phyloP scores from a whole-genome alignment of 2,329 filamentous ascomycete species.

The Clonostachys solani region DNA sequence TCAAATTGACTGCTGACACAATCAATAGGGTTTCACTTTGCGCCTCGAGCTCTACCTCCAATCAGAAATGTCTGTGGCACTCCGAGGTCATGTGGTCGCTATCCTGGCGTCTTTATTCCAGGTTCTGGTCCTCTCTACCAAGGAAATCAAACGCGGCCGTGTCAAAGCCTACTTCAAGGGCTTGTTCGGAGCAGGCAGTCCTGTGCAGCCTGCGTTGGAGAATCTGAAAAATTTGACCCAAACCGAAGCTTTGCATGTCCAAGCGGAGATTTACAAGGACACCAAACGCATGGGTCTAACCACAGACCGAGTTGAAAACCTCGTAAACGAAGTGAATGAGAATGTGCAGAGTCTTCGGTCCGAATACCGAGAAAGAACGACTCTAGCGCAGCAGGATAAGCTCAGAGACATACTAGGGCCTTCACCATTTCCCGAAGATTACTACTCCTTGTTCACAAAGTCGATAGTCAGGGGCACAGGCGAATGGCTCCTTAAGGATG shows the following conservation, averaged over 20 bases:
- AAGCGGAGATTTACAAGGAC: conserved; percentile 35
- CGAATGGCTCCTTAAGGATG: conserved; percentile 38
- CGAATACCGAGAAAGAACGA: conserved; percentile 25
- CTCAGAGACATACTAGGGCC: conserved; percentile 33
- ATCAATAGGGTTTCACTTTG: conserved; percentile 31
- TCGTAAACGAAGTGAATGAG: conserved; percentile 26
- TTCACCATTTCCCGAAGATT: conserved; percentile 35
- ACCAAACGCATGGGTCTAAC: conserved; percentile 27
- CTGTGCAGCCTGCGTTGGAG: conserved; percentile 30
- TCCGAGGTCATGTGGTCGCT: conserved; percentile 30
- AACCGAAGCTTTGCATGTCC: conserved; percentile 34
- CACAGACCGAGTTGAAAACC: conserved; percentile 25
- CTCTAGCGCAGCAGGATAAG: conserved; percentile 24
- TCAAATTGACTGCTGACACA: conserved; percentile 1
- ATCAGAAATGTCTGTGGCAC: conserved; percentile 26
- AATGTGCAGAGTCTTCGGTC: conserved; percentile 23
- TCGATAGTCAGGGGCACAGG: conserved; percentile 34
- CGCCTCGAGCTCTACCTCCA: conserved; percentile 34
- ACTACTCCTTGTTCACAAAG: conserved; percentile 32
- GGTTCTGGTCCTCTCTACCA: conserved; percentile 35
- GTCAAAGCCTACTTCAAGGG: conserved; percentile 33
- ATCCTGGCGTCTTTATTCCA: conserved; percentile 39
- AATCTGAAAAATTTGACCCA: conserved; percentile 33
- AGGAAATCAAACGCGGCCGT: conserved; percentile 33
- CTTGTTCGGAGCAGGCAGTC: conserved; percentile 31